These are phyloP conservation scores for Poronia punctata DNA, from an alignment of 495 filamentous ascomycete genomes.

Conservation along the genomic window DNA sequence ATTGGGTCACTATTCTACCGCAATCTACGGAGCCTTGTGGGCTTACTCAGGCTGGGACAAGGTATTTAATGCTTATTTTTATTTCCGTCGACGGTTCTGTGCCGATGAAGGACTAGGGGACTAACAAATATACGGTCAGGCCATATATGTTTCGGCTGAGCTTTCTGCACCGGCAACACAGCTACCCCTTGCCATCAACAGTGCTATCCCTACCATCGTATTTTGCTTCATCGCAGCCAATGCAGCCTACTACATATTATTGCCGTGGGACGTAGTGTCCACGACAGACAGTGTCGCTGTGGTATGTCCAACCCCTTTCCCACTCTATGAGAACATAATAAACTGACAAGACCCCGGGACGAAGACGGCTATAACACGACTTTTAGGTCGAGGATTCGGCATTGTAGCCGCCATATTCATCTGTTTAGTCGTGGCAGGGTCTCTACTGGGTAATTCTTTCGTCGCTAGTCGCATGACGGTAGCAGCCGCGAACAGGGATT, in stretches of 20 bases:
- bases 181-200: conserved; percentile 50
- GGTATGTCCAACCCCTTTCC: conserved; percentile 28
- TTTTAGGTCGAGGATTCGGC: conserved; percentile 42
- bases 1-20: conserved; percentile 46
- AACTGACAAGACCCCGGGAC: neutral
- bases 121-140: conserved; percentile 24
- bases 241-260: conserved; percentile 47
- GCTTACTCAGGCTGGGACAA: conserved; percentile 57
- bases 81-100: neutral
- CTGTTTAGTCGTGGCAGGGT: conserved; percentile 46
- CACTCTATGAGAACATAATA: neutral
- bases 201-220: conserved; percentile 47
- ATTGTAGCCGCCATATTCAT: conserved; percentile 42
- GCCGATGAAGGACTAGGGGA: neutral
- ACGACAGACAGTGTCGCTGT: conserved; percentile 50
- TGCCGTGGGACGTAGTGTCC: conserved; percentile 47
- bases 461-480: conserved; percentile 50
- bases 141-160: conserved; percentile 49
- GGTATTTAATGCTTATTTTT: too few species aligned
- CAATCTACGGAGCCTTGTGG: conserved; percentile 50
- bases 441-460: conserved; percentile 50
- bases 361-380: conserved; percentile 47
- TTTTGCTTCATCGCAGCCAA: conserved; percentile 48
- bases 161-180: conserved; percentile 42
- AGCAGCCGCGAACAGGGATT: conserved; percentile 46